Conservation (phyloP, 1,284 basidiomycete genomes). For the Hemileia vastatrix region DNA sequence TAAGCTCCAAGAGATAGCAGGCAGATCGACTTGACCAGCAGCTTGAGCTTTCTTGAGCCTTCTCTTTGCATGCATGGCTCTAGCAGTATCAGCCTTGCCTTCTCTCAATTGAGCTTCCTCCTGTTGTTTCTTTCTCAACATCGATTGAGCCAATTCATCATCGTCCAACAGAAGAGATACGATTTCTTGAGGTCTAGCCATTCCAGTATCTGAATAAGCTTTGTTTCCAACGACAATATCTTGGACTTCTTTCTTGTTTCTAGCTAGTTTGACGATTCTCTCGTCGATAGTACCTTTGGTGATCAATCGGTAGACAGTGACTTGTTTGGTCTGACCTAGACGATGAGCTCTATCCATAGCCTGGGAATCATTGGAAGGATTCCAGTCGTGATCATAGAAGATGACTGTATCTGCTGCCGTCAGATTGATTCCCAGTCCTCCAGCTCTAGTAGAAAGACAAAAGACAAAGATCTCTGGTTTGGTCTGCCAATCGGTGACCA, state of each 20-base stretch:
- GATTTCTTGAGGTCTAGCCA: constrained; percentile 44
- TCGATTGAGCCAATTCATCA: too few relatives aligned
- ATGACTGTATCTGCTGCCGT: constrained; percentile 41
- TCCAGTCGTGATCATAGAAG: constrained; percentile 45
- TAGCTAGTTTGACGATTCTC: constrained; percentile 42
- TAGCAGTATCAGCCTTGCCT: constrained; percentile 40
- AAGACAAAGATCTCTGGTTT: constrained; percentile 35
- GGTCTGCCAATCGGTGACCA: constrained; percentile 45
- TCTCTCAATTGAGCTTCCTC: constrained; percentile 39
- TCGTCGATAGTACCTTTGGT: constrained; percentile 45
- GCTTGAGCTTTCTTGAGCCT: constrained; percentile 33
- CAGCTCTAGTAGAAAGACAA: constrained; percentile 42
- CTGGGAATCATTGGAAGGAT: constrained; percentile 44
- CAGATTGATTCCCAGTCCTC: constrained; percentile 44
- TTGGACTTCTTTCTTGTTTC: constrained; percentile 45
- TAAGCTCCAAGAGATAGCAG: constrained; percentile 32
- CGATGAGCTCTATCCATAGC: constrained; percentile 45
- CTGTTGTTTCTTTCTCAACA: constrained; percentile 19
- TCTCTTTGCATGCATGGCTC: constrained; percentile 38
- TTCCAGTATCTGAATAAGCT: constrained; percentile 42
- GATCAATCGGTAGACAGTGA: constrained; percentile 44
- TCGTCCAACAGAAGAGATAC: constrained; percentile 43
- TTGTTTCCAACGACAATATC: constrained; percentile 45
- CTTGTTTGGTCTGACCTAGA: constrained; percentile 44
- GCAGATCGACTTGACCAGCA: constrained; percentile 10